Conservation (phyloP, 352 stramenopile genomes). For the Pythium plurisporium region DNA sequence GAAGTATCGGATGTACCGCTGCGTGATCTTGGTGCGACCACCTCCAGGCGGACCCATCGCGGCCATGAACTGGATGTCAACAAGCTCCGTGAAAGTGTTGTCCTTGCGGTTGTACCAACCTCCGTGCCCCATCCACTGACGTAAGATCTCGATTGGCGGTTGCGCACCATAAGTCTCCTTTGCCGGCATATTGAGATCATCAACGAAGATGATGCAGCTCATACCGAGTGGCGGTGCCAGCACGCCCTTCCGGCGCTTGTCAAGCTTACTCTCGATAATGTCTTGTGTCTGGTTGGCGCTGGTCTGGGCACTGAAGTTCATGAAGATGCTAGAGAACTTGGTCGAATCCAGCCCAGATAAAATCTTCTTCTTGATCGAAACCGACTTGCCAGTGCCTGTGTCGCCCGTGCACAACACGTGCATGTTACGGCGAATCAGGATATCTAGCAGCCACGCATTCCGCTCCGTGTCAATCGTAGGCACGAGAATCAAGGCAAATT, state of each 20-base stretch:
- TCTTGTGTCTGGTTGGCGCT: conserved; percentile 93
- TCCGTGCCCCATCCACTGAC: conserved; percentile 93
- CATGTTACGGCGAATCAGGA: conserved; percentile 81
- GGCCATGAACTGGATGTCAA: conserved; percentile 91
- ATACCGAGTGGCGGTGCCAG: conserved; percentile 87
- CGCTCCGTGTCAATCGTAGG: conserved; percentile 92
- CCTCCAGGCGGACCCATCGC: conserved; percentile 92
- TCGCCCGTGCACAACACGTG: conserved; percentile 91
- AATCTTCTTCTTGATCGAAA: conserved; percentile 93
- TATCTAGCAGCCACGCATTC: conserved; percentile 90
- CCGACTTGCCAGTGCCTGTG: conserved; percentile 92
- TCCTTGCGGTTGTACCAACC: conserved; percentile 94
- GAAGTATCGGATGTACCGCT: conserved; percentile 92
- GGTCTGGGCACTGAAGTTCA: conserved; percentile 93
- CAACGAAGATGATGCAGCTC: conserved; percentile 91
- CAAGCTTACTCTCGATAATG: conserved; percentile 92
- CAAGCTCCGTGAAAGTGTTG: conserved; percentile 90
- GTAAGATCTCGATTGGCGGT: conserved; percentile 90
- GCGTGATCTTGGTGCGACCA: conserved; percentile 89
- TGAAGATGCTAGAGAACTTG: conserved; percentile 83
- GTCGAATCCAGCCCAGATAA: conserved; percentile 67
- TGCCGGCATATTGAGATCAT: conserved; percentile 94
- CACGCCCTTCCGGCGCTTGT: conserved; percentile 92
- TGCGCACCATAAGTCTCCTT: conserved; percentile 94
- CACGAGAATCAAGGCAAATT: conserved; percentile 89